Evolutionary conservation across 495 filamentous ascomycete species (phyloP).

Genomic region (Lasiosphaeriaceae sp.): DNA sequence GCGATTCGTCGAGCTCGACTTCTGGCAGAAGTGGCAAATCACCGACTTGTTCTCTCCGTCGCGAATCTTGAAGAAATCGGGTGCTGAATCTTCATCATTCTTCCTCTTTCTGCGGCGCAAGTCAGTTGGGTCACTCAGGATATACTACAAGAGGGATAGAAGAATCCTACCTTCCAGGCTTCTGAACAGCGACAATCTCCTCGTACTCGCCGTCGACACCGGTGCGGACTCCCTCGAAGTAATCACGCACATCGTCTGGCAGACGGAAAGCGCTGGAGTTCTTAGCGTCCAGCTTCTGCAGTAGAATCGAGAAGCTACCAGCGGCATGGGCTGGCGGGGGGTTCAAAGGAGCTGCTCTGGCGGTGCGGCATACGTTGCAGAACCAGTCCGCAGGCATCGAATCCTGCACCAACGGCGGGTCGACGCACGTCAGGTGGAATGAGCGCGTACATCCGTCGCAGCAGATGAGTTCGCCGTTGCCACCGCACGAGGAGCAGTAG

Average conservation of each 20-base stretch:
- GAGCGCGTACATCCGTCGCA: conserved; percentile 86
- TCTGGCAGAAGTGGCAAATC: conserved; percentile 67
- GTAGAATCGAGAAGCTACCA: conserved; percentile 54
- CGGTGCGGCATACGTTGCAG: conserved; percentile 66
- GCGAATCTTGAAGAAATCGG: conserved; percentile 61
- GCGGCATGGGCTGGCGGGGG: conserved; percentile 33
- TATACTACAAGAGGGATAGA: conserved; percentile 3
- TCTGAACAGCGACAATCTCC: conserved; percentile 45
- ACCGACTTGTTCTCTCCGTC: conserved; percentile 65
- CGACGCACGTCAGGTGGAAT: conserved; percentile 81
- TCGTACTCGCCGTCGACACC: conserved; percentile 76
- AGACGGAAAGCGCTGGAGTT: conserved; percentile 72
- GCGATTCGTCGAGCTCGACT: conserved; percentile 48
- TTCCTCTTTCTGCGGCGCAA: conserved; percentile 44
- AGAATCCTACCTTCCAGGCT: conserved; percentile 37
- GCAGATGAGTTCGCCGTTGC: conserved; percentile 79
- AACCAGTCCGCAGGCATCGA: conserved; percentile 75
- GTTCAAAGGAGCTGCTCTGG: conserved; percentile 29
- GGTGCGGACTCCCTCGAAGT: conserved; percentile 69
- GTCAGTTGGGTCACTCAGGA: not conserved
- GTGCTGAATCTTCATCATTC: conserved; percentile 54
- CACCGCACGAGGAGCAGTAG: conserved; percentile 76
- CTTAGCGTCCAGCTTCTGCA: conserved; percentile 55
- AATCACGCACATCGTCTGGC: conserved; percentile 62
- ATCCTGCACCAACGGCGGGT: conserved; percentile 67